Evolutionary conservation across 371 early-diverging fungal species (phyloP), one percentile per base, ranked within the genome.

Genomic region (Mortierella sp.): DNA sequence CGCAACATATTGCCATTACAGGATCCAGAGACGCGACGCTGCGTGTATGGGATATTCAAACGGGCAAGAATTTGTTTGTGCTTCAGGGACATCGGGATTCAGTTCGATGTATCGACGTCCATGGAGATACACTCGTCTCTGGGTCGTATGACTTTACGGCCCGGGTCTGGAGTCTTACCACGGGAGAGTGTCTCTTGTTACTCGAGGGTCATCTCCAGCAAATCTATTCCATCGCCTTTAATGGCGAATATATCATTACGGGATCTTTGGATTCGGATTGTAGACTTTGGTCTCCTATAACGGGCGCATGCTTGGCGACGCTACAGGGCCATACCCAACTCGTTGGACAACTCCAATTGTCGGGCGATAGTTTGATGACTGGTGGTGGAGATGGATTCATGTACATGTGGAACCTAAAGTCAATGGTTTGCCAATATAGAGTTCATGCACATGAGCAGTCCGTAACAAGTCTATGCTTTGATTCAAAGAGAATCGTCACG

Each of bases 111-210:
- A 85, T 99, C 65, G 97, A 96, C 24, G 92, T 92, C 16, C 80
- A 87, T 70, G 95, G 93, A 6, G 89, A 94, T 58, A 79, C 89
- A 19, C 87, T 97, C 4, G 94, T 97, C 2, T 92, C 92, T 47
- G 98, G 97, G 33, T 94, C 94, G 2, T 99, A 98, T 77, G 99
- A 98, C 83, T 88, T 88, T 32, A 93, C 94, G 4, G 96, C 96
- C 4, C 89, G 96, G 10, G 89, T 96, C 9, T 99, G 99, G 99
- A 90, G 93, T 70, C 83, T 93, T 11, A 62, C 76, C 15, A 95
- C 95, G 1, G 96, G 96, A 0, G 83, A 87, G 36, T 89, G 91
- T 53, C 77, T 93, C 43, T 89, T 91, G 80, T 86, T 87, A 13
- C 84, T 97, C 9, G 89, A 91, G 58, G 95, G 94, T 1, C 93